phyloP scores from a whole-genome alignment of 371 early-diverging fungal genomes.

The Conidiobolus incongruus region DNA sequence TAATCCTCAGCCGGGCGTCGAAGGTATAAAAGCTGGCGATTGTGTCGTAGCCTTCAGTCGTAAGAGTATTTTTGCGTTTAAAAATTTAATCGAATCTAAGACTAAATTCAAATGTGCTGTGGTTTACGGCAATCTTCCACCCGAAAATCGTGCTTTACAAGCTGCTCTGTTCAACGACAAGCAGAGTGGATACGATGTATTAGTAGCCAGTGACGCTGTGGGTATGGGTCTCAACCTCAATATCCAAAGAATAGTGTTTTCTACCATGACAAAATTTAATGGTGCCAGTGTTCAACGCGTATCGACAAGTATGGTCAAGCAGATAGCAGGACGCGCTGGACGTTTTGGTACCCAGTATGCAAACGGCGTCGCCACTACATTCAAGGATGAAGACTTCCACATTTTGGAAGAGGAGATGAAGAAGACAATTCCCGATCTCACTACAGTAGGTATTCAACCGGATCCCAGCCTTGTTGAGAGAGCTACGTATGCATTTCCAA shows the following conservation, averaged over 20 bases:
- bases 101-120: slow-evolving; percentile 71
- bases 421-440: no score
- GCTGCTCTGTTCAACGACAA: slow-evolving; percentile 80
- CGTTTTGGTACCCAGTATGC: slow-evolving; percentile 66
- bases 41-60: slow-evolving; percentile 78
- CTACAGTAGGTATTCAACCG: no score
- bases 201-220: slow-evolving; percentile 89
- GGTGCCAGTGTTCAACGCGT: slow-evolving; percentile 25
- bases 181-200: slow-evolving; percentile 46
- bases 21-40: slow-evolving; percentile 50
- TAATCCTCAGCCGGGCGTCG: slow-evolving; percentile 23
- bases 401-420: no score
- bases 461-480: no score
- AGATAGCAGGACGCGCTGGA: slow-evolving; percentile 92
- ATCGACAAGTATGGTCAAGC: slow-evolving; percentile 57
- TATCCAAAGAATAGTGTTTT: slow-evolving; percentile 71
- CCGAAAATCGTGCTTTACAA: slow-evolving; percentile 76
- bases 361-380: no score
- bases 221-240: slow-evolving; percentile 94
- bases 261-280: slow-evolving; percentile 49
- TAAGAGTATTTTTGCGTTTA: slow-evolving; percentile 44
- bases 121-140: slow-evolving; percentile 81
- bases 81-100: slow-evolving; percentile 43
- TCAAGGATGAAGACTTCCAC: no score
- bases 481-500: no score